Conservation (phyloP, 2,329 filamentous ascomycete species). For the Parascedosporium putredinis region DNA sequence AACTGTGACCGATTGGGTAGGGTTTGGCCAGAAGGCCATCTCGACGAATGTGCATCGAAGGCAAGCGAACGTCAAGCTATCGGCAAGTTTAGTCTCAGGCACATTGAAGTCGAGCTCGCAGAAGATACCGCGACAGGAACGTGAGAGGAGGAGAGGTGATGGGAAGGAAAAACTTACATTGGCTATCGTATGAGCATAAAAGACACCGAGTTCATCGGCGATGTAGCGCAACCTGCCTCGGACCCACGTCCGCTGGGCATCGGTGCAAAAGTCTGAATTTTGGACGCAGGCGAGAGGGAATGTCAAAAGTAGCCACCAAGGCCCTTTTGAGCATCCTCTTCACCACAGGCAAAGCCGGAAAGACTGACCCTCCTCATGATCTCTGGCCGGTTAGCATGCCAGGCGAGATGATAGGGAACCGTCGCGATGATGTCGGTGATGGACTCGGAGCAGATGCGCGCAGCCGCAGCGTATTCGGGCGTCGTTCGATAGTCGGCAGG, state of each 20-base stretch:
- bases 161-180: constrained; percentile 29
- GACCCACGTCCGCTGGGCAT: constrained; percentile 46
- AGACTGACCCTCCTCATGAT: constrained; percentile 29
- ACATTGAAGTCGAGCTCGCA: no score
- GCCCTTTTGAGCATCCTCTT: constrained; percentile 39
- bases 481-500: constrained; percentile 54
- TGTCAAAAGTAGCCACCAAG: constrained; percentile 49
- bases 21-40: constrained; percentile 38
- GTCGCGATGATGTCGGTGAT: constrained; percentile 51
- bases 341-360: constrained; percentile 36
- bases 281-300: constrained; percentile 47
- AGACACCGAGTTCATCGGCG: constrained; percentile 43
- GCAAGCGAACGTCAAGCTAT: constrained; percentile 48
- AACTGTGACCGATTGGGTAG: constrained; percentile 30
- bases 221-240: constrained; percentile 44
- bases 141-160: not conserved
- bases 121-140: no score
- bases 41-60: constrained; percentile 50
- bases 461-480: constrained; percentile 47
- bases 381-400: constrained; percentile 37
- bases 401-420: constrained; percentile 52
- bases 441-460: constrained; percentile 37
- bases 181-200: constrained; percentile 44
- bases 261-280: constrained; percentile 48
- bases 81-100: no score